A percentile compares a stretch with the other conserved stretches of the same genome.
Conservation (phyloP, 1,284 basidiomycete species). For the Rhodotorula sp. region DNA sequence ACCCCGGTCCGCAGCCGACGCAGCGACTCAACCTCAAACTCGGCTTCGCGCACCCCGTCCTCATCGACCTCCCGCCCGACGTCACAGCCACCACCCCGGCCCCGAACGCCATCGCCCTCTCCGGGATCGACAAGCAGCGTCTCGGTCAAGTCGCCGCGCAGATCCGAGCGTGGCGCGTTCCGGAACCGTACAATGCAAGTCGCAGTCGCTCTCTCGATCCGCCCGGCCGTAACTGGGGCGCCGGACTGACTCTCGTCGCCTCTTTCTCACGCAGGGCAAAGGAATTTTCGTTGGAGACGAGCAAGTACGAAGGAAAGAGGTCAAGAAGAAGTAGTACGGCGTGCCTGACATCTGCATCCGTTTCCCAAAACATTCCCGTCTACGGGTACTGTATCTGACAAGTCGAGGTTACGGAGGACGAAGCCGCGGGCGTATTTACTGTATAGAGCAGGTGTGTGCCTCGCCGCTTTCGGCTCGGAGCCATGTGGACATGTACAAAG, state of each 20-base stretch:
- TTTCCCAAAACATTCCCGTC: too few relatives aligned
- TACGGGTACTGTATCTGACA: too few relatives aligned
- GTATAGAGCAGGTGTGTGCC: too few relatives aligned
- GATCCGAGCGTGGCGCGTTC: conserved; percentile 78
- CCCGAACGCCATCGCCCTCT: conserved; percentile 56
- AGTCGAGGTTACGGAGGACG: too few relatives aligned
- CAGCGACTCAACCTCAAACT: conserved; percentile 75
- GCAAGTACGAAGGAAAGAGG: conserved; percentile 81
- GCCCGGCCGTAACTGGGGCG: neutral
- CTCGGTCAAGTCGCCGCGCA: conserved; percentile 85
- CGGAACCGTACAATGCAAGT: conserved; percentile 98
- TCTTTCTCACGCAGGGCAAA: conserved; percentile 50
- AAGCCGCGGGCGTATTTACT: too few relatives aligned
- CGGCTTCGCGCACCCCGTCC: conserved; percentile 87
- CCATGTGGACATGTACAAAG: too few relatives aligned
- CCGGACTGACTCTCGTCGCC: neutral
- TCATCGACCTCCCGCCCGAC: conserved; percentile 70
- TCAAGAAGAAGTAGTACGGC: conserved; percentile 84
- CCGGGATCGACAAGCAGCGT: conserved; percentile 58
- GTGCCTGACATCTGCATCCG: too few relatives aligned
- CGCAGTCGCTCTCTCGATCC: conserved; percentile 54
- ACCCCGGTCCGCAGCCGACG: neutral
- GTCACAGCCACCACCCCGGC: conserved; percentile 60
- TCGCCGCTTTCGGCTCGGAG: too few relatives aligned
- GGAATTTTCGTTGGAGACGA: conserved; percentile 90